Evolutionary conservation across 2,329 filamentous ascomycete species (phyloP), one percentile per base, ranked within the genome.

Genomic region (Cladosporium sp.): DNA sequence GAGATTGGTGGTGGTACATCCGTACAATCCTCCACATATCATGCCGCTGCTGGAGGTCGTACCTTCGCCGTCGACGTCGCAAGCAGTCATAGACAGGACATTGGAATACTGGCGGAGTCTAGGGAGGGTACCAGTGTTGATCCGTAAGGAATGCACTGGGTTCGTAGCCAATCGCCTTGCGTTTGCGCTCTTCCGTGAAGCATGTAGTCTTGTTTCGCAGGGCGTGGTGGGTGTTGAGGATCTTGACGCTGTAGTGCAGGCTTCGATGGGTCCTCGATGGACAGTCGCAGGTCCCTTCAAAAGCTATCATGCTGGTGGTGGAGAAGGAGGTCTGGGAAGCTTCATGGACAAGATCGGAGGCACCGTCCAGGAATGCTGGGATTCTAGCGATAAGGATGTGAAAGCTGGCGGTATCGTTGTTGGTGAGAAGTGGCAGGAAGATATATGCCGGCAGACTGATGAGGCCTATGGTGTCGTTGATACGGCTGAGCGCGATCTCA

Each of bases 31-130:
- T 25, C 86, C 86, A 1, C 85, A 88, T 68, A 80, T 88, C 62
- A 87, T 88, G 83, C 86, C 86, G 0, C 71, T 88, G 1, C 74
- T 88, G 2, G 86, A 88, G 72, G 77, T 88, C 34, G 85, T 88
- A 0, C 84, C 85, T 0, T 80, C 78, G 1, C 80, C 79, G 5
- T 65, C 68, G 32, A 87, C 83, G 0, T 72, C 73, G 0, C 43
- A 73, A 0, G 71, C 74, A 1, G 75, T 79, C 1, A 73, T 84
- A 1, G 69, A 76, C 5, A 72, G 74, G 8, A 83, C 83, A 5
- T 60, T 81, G 30, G 69, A 73, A 0, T 86, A 84, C 69, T 87
- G 81, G 81, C 71, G 72, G 3, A 66, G 66, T 1, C 68, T 80
- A 1, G 76, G 77, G 6, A 73, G 82, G 18, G 76, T 76, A 7